These are phyloP conservation scores for Podaxis pistillaris DNA, from an alignment of 768 basidiomycete species.

Conservation along the genomic window DNA sequence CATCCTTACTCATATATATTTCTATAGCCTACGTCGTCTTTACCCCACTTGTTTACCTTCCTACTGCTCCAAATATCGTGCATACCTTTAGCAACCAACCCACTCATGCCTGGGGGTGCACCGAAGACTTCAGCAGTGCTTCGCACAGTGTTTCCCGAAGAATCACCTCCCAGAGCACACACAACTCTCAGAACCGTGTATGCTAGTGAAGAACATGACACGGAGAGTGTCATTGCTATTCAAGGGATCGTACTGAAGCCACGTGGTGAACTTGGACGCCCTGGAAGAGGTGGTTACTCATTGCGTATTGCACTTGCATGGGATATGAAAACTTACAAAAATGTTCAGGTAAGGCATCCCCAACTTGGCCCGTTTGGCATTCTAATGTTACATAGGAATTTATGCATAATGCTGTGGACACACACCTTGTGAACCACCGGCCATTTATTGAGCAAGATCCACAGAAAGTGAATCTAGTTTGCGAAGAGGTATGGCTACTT, in stretches of 20 bases:
- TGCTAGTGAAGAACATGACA: constrained; percentile 14
- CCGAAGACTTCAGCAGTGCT: not conserved
- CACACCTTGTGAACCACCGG: not conserved
- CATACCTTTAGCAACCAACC: too few relatives aligned
- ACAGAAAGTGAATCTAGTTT: not conserved
- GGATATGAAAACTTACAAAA: not conserved
- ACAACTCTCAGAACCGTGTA: constrained; percentile 11
- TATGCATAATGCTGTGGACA: not conserved
- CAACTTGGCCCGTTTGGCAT: not conserved
- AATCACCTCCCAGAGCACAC: not conserved
- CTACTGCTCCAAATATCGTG: too few relatives aligned
- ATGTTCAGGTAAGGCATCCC: not conserved
- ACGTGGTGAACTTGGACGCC: constrained; percentile 4
- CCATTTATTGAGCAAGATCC: not conserved
- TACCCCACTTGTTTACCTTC: not conserved
- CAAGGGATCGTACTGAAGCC: not conserved
- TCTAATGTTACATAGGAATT: not conserved
- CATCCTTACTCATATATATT: not conserved
- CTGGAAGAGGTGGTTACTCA: constrained; percentile 7
- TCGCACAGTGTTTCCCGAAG: not conserved
- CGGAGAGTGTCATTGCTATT: constrained; percentile 1
- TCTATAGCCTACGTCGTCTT: not conserved
- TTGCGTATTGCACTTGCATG: constrained; percentile 11
- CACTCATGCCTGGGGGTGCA: too few relatives aligned
- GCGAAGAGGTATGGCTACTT: not conserved